Percentiles rank a stretch among this genome's conserved stretches.
Evolutionary conservation across 1,284 basidiomycete genomes (phyloP).

Genomic region (Rhodotorula sp.): DNA sequence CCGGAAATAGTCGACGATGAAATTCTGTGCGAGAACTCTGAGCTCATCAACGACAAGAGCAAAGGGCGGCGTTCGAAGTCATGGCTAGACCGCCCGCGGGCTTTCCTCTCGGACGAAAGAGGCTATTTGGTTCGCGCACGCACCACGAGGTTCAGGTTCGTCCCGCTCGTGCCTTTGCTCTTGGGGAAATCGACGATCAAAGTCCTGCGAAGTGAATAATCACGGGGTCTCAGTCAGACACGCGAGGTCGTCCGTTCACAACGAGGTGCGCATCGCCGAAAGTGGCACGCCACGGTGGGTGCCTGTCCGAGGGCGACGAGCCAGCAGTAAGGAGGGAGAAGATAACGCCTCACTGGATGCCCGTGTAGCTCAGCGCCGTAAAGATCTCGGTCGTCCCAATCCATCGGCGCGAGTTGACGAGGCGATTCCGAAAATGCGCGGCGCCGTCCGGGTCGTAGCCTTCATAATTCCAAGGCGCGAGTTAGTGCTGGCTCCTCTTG

Average conservation of each 20-base stretch:
- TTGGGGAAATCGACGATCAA: conserved; percentile 44
- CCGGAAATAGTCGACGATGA: conserved; percentile 41
- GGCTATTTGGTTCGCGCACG: not conserved
- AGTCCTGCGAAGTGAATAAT: too few relatives aligned
- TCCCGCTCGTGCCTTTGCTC: not conserved
- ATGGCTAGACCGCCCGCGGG: too few relatives aligned
- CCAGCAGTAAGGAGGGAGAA: too few relatives aligned
- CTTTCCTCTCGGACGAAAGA: too few relatives aligned
- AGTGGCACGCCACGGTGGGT: too few relatives aligned
- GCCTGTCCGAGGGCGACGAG: too few relatives aligned
- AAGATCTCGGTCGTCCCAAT: conserved; percentile 47
- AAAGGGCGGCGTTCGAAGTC: too few relatives aligned
- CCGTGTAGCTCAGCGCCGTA: conserved; percentile 41
- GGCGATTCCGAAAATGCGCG: conserved; percentile 37
- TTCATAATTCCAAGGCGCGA: not conserved
- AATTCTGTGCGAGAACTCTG: conserved; percentile 12
- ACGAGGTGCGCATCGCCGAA: too few relatives aligned
- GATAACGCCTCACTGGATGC: conserved; percentile 30
- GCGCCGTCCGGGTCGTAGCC: conserved; percentile 44
- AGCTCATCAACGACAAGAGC: not conserved
- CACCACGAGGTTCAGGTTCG: conserved; percentile 32
- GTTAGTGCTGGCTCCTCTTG: too few relatives aligned
- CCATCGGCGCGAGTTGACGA: conserved; percentile 42
- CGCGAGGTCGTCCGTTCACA: too few relatives aligned
- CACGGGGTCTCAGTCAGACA: too few relatives aligned